Conservation (phyloP, 805 yeast genomes). For the Candida sakaeoensis region DNA sequence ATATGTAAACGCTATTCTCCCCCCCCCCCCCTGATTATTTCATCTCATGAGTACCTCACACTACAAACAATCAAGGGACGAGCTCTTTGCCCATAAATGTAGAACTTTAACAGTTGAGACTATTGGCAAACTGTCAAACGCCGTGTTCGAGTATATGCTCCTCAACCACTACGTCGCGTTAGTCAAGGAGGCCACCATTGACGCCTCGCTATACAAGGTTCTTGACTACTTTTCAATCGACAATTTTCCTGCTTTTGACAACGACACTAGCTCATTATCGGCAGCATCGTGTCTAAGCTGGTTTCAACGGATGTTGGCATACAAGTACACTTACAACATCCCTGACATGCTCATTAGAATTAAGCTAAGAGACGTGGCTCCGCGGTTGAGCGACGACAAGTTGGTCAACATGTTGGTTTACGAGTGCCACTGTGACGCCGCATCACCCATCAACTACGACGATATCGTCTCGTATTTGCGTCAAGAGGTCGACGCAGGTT, state of each 20-base stretch:
- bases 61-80: not conserved
- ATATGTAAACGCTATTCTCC: too few relatives aligned
- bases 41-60: not conserved
- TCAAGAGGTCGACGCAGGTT: slow-evolving; percentile 3
- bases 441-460: slow-evolving; percentile 5
- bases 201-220: not conserved
- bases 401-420: not conserved
- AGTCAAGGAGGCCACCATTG: slow-evolving; percentile 2
- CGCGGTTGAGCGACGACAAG: slow-evolving; percentile 1
- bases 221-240: slow-evolving; percentile 1
- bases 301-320: slow-evolving; percentile 5
- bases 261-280: too few relatives aligned
- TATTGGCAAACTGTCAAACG: slow-evolving; percentile 1
- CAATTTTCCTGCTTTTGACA: slow-evolving; percentile 6
- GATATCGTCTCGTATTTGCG: not conserved
- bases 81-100: slow-evolving; percentile 1
- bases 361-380: not conserved
- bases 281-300: slow-evolving; percentile 1
- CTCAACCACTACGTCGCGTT: not conserved
- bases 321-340: slow-evolving; percentile 1
- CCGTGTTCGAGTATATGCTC: not conserved
- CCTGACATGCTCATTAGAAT: slow-evolving; percentile 3
- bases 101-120: not conserved
- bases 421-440: not conserved
- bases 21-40: not conserved